Evolutionary conservation across 2,329 filamentous ascomycete genomes (phyloP), one percentile per base, ranked within the genome.

Genomic region (Aspergillus chevalieri): DNA sequence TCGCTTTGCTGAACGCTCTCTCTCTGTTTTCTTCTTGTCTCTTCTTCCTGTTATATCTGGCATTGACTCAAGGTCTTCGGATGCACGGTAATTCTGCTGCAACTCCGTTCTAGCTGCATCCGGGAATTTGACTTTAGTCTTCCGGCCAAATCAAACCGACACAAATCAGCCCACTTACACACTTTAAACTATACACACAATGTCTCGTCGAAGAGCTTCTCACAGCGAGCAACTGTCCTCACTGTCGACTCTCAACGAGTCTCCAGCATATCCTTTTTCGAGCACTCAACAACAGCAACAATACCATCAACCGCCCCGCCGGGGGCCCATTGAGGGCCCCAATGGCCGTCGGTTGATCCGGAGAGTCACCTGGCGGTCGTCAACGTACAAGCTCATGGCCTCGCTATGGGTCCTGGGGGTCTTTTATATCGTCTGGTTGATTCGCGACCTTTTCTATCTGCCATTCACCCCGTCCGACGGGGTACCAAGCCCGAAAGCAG

Each of bases 351-450:
- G 66, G 45, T 56, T 71, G 36, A 67, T 68, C 52, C 67, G 68
- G 28, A 62, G 68, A 53, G 67, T 71, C 55, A 71, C 68, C 55
- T 71, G 68, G 68, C 67, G 69, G 33, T 71, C 68, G 10, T 70
- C 68, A 14, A 70, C 68, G 17, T 71, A 71, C 61, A 71, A 70
- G 52, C 56, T 71, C 39, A 63, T 71, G 58, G 67, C 69, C 6
- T 69, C 65, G 36, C 56, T 71, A 17, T 71, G 68, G 66, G 66
- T 71, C 19, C 48, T 70, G 43, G 65, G 65, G 10, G 66, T 71
- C 7, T 56, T 71, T 42, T 71, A 70, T 49, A 66, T 71, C 48
- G 62, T 70, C 47, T 71, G 67, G 66, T 54, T 71, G 49, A 70
- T 70, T 46, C 64, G 67, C 17, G 67, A 70, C 51, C 57, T 70